A percentile compares a stretch with the other conserved stretches of the same genome.
These are phyloP conservation scores for Margaritispora aquatica DNA, from an alignment of 495 filamentous ascomycete species.

Conservation along the genomic window DNA sequence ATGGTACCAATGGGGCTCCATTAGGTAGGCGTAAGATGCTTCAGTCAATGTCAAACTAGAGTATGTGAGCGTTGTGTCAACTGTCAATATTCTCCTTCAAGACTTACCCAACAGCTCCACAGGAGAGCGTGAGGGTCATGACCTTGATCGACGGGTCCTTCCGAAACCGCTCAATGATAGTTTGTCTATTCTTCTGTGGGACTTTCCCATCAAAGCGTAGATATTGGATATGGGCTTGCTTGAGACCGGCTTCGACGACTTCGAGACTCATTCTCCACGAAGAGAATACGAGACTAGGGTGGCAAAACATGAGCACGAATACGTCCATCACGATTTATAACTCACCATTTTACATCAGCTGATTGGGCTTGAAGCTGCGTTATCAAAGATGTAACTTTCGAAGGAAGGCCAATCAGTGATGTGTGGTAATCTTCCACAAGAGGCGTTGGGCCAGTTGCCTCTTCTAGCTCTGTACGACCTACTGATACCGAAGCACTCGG, in stretches of 20 bases:
- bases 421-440: neutral
- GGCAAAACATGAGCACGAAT: neutral
- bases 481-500: neutral
- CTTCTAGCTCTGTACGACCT: neutral
- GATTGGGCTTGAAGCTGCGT: conserved; percentile 15
- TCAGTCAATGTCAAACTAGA: conserved; percentile 31
- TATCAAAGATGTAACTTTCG: conserved; percentile 26
- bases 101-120: conserved; percentile 36
- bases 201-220: conserved; percentile 40
- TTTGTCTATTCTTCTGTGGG: conserved; percentile 28
- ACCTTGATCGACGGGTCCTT: conserved; percentile 26
- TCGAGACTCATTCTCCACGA: conserved; percentile 40
- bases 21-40: conserved; percentile 34
- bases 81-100: neutral
- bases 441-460: neutral
- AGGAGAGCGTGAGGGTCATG: conserved; percentile 33
- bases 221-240: conserved; percentile 23
- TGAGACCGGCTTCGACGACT: conserved; percentile 30
- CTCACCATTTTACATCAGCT: conserved; percentile 24
- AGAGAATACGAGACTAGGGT: conserved; percentile 37
- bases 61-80: neutral
- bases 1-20: conserved; percentile 32
- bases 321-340: neutral
- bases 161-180: conserved; percentile 28
- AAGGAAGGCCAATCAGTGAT: conserved; percentile 8